These are phyloP conservation scores for Rhodotorula sp. DNA, from an alignment of 1,284 basidiomycete genomes.

Conservation along the genomic window DNA sequence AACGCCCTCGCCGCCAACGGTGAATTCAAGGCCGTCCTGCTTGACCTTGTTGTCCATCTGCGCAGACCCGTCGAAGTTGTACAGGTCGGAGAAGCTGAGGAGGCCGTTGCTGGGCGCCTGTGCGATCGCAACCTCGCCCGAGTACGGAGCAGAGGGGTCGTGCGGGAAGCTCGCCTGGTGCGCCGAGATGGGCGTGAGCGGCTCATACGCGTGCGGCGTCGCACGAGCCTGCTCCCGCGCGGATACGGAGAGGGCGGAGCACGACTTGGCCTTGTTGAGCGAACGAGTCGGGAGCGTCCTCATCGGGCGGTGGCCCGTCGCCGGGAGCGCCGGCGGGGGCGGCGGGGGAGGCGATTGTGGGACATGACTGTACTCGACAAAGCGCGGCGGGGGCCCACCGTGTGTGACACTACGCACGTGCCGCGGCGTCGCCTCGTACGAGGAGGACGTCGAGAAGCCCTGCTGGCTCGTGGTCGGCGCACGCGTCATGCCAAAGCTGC, in stretches of 20 bases:
- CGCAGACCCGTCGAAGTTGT: conserved; percentile 32
- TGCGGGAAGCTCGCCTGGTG: conserved; percentile 23
- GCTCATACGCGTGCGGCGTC: conserved; percentile 26
- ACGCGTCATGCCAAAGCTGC: conserved; percentile 30
- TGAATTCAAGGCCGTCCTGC: conserved; percentile 23
- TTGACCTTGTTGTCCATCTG: conserved; percentile 2
- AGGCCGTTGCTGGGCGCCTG: conserved; percentile 27
- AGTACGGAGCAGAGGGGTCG: conserved; percentile 8
- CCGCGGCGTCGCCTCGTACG: neutral
- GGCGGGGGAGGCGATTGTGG: neutral
- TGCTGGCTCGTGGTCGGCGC: neutral
- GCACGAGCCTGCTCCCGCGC: conserved; percentile 12
- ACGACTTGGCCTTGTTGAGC: conserved; percentile 43
- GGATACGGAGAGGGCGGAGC: conserved; percentile 32
- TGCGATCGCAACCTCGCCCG: conserved; percentile 7
- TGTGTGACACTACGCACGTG: neutral
- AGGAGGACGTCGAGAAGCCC: neutral
- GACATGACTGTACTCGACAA: conserved; percentile 22
- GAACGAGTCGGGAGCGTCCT: conserved; percentile 31
- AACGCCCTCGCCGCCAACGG: neutral
- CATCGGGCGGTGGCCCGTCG: conserved; percentile 14
- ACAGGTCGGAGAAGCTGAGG: conserved; percentile 43
- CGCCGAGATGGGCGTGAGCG: conserved; percentile 35
- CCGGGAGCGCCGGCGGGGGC: neutral
- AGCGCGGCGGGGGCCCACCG: conserved; percentile 6